phyloP scores from a whole-genome alignment of 352 stramenopile species.

The Phytopythium aichiense region DNA sequence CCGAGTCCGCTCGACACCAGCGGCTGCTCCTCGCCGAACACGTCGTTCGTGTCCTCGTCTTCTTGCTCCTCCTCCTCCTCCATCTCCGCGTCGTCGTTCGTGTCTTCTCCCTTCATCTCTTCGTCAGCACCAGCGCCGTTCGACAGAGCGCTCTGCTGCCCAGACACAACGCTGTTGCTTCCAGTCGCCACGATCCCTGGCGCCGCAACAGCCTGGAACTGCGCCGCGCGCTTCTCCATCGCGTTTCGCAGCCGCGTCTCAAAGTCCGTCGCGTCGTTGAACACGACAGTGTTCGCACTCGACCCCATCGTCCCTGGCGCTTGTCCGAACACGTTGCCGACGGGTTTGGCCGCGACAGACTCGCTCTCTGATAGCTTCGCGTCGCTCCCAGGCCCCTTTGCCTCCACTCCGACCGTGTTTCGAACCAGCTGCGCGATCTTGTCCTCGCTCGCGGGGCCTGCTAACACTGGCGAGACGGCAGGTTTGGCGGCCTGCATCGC shows the following conservation, averaged over 20 bases:
- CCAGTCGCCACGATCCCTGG: constrained; percentile 3
- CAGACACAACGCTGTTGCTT: not conserved
- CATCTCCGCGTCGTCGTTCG: constrained; percentile 10
- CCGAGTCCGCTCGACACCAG: constrained; percentile 86
- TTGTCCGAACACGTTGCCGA: constrained; percentile 42
- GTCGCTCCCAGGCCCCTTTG: constrained; percentile 6
- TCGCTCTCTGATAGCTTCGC: constrained; percentile 13
- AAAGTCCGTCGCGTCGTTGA: constrained; percentile 85
- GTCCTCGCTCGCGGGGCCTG: constrained; percentile 36
- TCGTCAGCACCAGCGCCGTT: constrained; percentile 20
- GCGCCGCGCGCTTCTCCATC: constrained; percentile 62
- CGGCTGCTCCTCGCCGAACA: constrained; percentile 84
- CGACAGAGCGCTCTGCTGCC: not conserved
- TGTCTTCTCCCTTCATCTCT: constrained; percentile 26
- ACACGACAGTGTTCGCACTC: constrained; percentile 56
- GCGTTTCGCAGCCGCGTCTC: constrained; percentile 68
- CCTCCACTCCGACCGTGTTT: constrained; percentile 31
- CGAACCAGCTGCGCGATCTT: constrained; percentile 56
- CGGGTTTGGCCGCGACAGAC: constrained; percentile 9
- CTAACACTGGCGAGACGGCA: not conserved
- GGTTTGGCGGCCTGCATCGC: not conserved
- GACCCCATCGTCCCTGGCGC: constrained; percentile 23
- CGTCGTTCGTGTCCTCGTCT: constrained; percentile 45
- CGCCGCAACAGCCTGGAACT: constrained; percentile 34
- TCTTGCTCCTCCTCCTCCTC: constrained; percentile 28